Evolutionary conservation across 2,329 filamentous ascomycete species (phyloP).

Genomic region (Xylariaceae sp.): DNA sequence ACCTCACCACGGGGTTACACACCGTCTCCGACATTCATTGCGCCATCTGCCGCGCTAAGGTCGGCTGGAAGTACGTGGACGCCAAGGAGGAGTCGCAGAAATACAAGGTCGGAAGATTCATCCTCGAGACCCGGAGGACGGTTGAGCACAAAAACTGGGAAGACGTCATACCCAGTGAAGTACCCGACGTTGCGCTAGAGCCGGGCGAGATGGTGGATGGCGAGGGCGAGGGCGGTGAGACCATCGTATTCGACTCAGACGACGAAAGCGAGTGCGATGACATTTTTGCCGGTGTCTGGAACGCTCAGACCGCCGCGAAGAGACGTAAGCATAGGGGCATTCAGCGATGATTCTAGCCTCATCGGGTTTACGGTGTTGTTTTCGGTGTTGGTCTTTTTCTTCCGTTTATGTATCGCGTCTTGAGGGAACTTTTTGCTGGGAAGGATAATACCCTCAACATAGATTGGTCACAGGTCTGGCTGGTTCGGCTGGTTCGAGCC

Average conservation of each 20-base stretch:
- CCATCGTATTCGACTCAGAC: constrained; percentile 54
- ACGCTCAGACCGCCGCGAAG: constrained; percentile 45
- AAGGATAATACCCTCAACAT: background rate
- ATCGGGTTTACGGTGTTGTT: too few species aligned
- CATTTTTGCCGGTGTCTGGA: constrained; percentile 58
- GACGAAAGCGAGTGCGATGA: constrained; percentile 65
- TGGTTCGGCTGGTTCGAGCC: background rate
- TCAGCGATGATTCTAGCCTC: too few species aligned
- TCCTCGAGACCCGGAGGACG: constrained; percentile 57
- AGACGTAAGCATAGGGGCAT: constrained; percentile 35
- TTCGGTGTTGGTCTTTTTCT: too few species aligned
- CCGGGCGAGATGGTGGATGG: constrained; percentile 11
- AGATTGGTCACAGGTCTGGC: background rate
- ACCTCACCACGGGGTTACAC: constrained; percentile 58
- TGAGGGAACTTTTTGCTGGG: too few species aligned
- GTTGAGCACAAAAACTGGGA: constrained; percentile 51
- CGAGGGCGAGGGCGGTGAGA: constrained; percentile 20
- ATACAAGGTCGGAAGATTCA: constrained; percentile 66
- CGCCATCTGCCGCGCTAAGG: constrained; percentile 46
- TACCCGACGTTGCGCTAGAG: constrained; percentile 18
- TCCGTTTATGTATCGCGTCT: too few species aligned
- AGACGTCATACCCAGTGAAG: constrained; percentile 31
- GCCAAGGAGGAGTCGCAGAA: constrained; percentile 53
- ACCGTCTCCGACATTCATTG: constrained; percentile 60
- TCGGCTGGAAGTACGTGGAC: constrained; percentile 66